Evolutionary conservation across 2,329 filamentous ascomycete species (phyloP).

Genomic region (Venturia carpophila): DNA sequence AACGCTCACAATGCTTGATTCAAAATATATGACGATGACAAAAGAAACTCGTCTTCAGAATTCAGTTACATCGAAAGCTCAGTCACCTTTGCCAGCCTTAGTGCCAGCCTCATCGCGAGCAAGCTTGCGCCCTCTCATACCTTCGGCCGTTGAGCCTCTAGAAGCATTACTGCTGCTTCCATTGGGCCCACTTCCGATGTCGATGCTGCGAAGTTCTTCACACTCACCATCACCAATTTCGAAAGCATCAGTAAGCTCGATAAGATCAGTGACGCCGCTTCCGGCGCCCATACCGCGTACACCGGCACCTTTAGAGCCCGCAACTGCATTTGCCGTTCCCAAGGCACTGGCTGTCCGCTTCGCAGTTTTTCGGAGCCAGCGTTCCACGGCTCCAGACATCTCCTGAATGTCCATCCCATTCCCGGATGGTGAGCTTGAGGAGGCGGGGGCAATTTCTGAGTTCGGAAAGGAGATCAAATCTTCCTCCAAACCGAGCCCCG

Average conservation of each 20-base stretch:
- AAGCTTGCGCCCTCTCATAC: constrained; percentile 16
- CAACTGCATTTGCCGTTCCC: constrained; percentile 24
- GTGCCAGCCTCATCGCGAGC: background rate
- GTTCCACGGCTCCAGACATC: constrained; percentile 79
- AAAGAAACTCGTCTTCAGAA: background rate
- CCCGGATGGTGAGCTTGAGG: constrained; percentile 24
- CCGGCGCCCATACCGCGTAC: constrained; percentile 26
- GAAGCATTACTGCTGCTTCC: constrained; percentile 9
- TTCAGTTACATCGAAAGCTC: background rate
- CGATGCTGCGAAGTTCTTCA: constrained; percentile 13
- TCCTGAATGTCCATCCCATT: constrained; percentile 57
- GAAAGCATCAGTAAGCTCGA: constrained; percentile 60
- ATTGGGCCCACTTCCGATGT: background rate
- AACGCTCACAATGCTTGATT: constrained; percentile 11
- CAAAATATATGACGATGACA: background rate
- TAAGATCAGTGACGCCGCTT: constrained; percentile 54
- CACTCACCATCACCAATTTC: constrained; percentile 31
- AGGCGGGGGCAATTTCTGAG: background rate
- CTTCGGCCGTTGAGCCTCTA: background rate
- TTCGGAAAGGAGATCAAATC: constrained; percentile 15
- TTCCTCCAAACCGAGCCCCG: constrained; percentile 23
- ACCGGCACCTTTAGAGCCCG: constrained; percentile 17
- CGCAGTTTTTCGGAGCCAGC: constrained; percentile 80
- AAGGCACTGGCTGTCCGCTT: constrained; percentile 44
- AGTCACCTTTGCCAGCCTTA: constrained; percentile 16